phyloP scores from a whole-genome alignment of 2,329 filamentous ascomycete species.

The Geosmithia morbida region DNA sequence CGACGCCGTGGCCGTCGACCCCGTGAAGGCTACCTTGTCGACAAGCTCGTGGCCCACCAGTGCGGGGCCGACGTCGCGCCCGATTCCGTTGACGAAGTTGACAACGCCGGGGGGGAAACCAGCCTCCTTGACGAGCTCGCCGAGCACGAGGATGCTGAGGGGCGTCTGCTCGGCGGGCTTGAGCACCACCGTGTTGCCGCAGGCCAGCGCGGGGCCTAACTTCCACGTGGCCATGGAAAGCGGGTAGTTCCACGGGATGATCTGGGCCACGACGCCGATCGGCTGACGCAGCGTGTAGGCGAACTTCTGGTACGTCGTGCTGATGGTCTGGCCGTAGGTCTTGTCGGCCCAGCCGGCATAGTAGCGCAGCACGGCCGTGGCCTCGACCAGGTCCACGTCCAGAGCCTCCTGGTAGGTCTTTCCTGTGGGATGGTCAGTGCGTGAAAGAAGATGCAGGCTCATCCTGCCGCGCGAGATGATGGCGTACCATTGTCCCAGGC shows the following conservation, averaged over 20 bases:
- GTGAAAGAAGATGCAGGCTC: too few relatives aligned
- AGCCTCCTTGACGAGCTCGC: conserved; percentile 48
- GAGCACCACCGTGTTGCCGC: conserved; percentile 43
- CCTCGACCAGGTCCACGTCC: conserved; percentile 37
- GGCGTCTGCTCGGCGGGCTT: conserved; percentile 50
- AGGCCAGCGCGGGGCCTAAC: conserved; percentile 48
- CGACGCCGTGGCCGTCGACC: conserved; percentile 49
- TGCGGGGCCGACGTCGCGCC: conserved; percentile 48
- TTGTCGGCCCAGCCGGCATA: conserved; percentile 62
- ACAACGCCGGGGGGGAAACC: conserved; percentile 61
- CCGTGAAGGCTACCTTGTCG: conserved; percentile 62
- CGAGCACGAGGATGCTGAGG: conserved; percentile 43
- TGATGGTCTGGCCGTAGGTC: conserved; percentile 54
- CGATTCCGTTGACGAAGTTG: conserved; percentile 55
- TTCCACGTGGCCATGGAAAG: conserved; percentile 36
- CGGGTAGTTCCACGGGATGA: conserved; percentile 63
- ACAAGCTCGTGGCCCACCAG: conserved; percentile 48
- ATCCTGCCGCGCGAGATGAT: too few relatives aligned
- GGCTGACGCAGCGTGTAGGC: conserved; percentile 57
- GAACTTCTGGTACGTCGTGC: conserved; percentile 45
- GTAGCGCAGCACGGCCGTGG: conserved; percentile 34
- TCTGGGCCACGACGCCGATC: conserved; percentile 51
- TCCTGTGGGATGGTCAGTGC: conserved; percentile 42
- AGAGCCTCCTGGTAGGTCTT: conserved; percentile 48
- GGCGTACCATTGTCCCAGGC: conserved; percentile 58